Evolutionary conservation across 331 rosid genomes (phyloP).

Genomic region (Spiraea crenata): DNA sequence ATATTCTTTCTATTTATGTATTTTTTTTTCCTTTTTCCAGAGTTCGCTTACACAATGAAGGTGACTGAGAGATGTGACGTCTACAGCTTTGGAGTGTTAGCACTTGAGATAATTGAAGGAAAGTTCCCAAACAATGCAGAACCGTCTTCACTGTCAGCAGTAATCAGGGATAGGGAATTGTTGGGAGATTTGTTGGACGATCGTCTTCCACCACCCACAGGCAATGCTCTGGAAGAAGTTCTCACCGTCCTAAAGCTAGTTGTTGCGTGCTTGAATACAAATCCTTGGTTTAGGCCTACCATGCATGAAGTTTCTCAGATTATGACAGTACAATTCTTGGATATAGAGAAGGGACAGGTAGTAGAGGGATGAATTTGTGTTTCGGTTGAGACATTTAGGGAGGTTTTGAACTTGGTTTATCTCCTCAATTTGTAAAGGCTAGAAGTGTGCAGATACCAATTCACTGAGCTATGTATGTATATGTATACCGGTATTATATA

Average conservation of each 20-base stretch:
- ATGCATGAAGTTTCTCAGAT: constrained; percentile 31
- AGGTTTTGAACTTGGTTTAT: not conserved
- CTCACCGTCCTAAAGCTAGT: constrained; percentile 19
- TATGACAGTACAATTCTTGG: not conserved
- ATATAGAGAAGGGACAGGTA: not conserved
- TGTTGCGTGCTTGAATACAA: constrained; percentile 25
- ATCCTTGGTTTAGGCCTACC: constrained; percentile 29
- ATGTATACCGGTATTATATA: too few relatives aligned
- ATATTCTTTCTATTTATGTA: too few relatives aligned
- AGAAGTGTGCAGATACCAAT: not conserved
- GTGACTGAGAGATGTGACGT: constrained; percentile 35
- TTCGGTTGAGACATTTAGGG: not conserved
- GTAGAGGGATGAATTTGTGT: not conserved
- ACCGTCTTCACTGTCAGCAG: constrained; percentile 7
- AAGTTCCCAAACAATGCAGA: constrained; percentile 25
- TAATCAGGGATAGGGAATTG: not conserved
- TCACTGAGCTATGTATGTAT: not conserved
- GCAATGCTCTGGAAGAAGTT: constrained; percentile 8
- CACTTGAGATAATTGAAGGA: constrained; percentile 26
- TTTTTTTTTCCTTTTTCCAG: constrained; percentile 6
- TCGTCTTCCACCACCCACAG: constrained; percentile 27
- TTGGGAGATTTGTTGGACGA: constrained; percentile 25
- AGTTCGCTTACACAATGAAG: constrained; percentile 33
- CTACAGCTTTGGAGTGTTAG: constrained; percentile 38
- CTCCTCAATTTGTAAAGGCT: not conserved